Percentiles rank a stretch among this genome's conserved stretches.
These are phyloP conservation scores for Xylona heveae DNA, from an alignment of 495 filamentous ascomycete genomes.

Conservation along the genomic window DNA sequence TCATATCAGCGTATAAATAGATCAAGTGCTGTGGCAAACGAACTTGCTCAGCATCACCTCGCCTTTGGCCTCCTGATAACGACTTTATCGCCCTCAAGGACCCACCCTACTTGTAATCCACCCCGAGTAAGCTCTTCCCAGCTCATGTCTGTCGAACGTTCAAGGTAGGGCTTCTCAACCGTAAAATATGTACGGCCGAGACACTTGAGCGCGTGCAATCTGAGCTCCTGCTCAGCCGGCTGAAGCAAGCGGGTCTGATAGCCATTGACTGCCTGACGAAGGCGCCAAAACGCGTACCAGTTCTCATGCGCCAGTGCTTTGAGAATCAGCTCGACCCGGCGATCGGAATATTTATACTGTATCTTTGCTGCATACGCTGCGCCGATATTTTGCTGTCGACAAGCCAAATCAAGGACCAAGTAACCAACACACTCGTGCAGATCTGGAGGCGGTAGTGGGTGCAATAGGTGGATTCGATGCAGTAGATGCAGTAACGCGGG, in stretches of 20 bases:
- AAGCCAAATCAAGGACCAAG: slow-evolving; percentile 71
- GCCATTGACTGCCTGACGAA: slow-evolving; percentile 50
- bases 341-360: slow-evolving; percentile 32
- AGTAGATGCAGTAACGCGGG: slow-evolving; percentile 69
- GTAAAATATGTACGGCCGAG: slow-evolving; percentile 64
- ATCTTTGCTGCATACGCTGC: slow-evolving; percentile 44
- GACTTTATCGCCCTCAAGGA: slow-evolving; percentile 42
- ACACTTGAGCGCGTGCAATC: slow-evolving; percentile 56
- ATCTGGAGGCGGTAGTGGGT: slow-evolving; percentile 43
- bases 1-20: no score
- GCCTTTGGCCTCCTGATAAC: slow-evolving; percentile 43
- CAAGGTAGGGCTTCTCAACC: slow-evolving; percentile 41
- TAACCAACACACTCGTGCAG: slow-evolving; percentile 60
- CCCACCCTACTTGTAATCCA: slow-evolving; percentile 58
- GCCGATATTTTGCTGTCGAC: slow-evolving; percentile 53
- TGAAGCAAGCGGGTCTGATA: slow-evolving; percentile 59
- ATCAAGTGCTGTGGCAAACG: no score
- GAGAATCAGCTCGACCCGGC: slow-evolving; percentile 43
- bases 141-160: slow-evolving; percentile 30
- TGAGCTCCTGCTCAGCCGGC: slow-evolving; percentile 48
- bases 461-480: slow-evolving; percentile 37
- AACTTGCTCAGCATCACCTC: no score
- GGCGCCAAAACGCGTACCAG: slow-evolving; percentile 56
- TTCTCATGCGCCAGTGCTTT: slow-evolving; percentile 55
- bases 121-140: slow-evolving; percentile 54